Conservation (phyloP, 495 filamentous ascomycete genomes). For the Lasiosphaeria ovina region DNA sequence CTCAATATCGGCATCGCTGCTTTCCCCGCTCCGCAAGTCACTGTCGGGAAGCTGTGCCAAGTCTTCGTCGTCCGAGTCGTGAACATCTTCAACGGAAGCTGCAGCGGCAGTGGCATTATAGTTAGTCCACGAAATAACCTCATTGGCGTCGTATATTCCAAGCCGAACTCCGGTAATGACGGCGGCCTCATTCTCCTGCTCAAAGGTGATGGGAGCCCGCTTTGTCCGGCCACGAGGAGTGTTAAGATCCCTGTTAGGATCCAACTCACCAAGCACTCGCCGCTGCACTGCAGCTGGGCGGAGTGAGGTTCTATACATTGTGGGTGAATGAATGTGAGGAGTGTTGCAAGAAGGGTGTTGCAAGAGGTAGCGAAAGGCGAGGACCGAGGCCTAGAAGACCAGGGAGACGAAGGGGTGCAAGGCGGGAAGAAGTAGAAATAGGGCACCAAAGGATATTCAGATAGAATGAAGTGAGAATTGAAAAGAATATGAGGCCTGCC, state of each 20-base stretch:
- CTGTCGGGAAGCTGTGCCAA: background rate
- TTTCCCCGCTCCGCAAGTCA: background rate
- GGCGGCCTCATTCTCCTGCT: slow-evolving; percentile 25
- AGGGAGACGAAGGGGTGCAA: too few relatives aligned
- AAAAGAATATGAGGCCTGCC: slow-evolving; percentile 1
- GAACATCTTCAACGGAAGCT: slow-evolving; percentile 12
- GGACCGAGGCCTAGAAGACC: too few relatives aligned
- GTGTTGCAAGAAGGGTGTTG: too few relatives aligned
- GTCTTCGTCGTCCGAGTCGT: slow-evolving; percentile 24
- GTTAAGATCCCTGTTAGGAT: slow-evolving; percentile 22
- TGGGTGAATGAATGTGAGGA: too few relatives aligned
- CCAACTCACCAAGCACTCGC: slow-evolving; percentile 21
- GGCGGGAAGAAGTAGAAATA: background rate
- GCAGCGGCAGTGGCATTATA: background rate
- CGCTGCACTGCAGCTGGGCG: slow-evolving; percentile 1
- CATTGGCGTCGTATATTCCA: slow-evolving; percentile 22
- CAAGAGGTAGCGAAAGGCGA: too few relatives aligned
- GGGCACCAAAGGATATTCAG: background rate
- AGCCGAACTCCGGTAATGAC: slow-evolving; percentile 17
- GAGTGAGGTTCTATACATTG: background rate
- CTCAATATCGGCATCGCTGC: slow-evolving; percentile 15
- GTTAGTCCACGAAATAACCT: slow-evolving; percentile 28
- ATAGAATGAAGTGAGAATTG: background rate
- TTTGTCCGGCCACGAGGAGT: slow-evolving; percentile 9
- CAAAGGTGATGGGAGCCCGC: slow-evolving; percentile 24